A percentile compares a stretch with the other conserved stretches of the same genome.
These are phyloP conservation scores for Alternaria atra DNA, from an alignment of 2,329 filamentous ascomycete species.

Conservation along the genomic window DNA sequence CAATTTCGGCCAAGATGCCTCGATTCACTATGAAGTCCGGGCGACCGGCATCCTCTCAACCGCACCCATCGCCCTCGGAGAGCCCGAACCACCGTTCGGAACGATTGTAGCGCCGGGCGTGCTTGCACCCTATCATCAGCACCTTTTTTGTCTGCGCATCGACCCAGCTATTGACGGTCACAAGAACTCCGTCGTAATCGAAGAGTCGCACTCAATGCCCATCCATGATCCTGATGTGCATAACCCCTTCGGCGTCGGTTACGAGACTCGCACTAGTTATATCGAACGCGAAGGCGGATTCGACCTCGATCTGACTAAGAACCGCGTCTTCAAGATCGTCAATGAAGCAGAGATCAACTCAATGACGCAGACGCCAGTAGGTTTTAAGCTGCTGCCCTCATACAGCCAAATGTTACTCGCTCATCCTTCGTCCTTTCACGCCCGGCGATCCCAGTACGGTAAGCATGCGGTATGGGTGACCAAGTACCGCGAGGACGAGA, in stretches of 20 bases:
- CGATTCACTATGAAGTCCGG: conserved; percentile 54
- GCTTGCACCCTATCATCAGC: conserved; percentile 56
- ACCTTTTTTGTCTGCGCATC: conserved; percentile 56
- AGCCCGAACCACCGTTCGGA: conserved; percentile 48
- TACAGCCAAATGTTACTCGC: conserved; percentile 39
- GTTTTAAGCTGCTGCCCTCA: conserved; percentile 59
- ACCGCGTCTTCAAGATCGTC: conserved; percentile 57
- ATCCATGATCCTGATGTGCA: not conserved
- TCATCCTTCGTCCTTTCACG: conserved; percentile 31
- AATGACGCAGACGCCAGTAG: conserved; percentile 60
- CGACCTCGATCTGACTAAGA: conserved; percentile 28
- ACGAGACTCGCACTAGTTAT: conserved; percentile 20
- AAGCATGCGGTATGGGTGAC: conserved; percentile 42
- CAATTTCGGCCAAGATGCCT: conserved; percentile 37
- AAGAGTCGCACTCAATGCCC: not conserved
- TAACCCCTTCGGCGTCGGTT: conserved; percentile 32
- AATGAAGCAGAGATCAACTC: conserved; percentile 58
- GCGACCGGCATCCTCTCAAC: conserved; percentile 57
- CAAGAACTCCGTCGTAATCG: conserved; percentile 38
- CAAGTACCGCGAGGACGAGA: conserved; percentile 33
- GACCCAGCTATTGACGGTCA: conserved; percentile 55
- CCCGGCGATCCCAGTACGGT: conserved; percentile 34
- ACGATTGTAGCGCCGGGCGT: conserved; percentile 55
- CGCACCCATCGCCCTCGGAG: conserved; percentile 46
- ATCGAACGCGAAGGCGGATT: conserved; percentile 25